A percentile compares a stretch with the other conserved stretches of the same genome.
Evolutionary conservation across 192 early-diverging fungal species (phyloP).

Genomic region (Mortierella alpina): DNA sequence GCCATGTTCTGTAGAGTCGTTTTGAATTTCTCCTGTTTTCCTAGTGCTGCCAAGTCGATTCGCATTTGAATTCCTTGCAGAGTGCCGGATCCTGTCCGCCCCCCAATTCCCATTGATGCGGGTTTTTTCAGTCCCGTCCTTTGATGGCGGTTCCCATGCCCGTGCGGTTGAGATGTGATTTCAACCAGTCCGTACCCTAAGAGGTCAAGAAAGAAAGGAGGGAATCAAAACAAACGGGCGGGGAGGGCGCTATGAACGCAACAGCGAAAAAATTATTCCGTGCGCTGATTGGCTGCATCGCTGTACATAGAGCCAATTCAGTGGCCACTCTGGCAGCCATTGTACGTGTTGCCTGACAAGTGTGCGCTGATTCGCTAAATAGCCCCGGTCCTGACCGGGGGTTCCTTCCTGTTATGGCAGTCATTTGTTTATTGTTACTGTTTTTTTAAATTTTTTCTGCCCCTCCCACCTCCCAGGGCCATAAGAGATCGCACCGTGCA

Average conservation of each 20-base stretch:
- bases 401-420: conserved; percentile 11
- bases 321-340: not conserved
- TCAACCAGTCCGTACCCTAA: conserved; percentile 44
- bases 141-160: no score
- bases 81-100: not conserved
- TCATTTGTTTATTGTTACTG: conserved; percentile 4
- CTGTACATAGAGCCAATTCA: not conserved
- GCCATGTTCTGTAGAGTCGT: conserved; percentile 4
- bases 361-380: conserved; percentile 3
- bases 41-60: conserved; percentile 6
- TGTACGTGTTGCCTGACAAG: not conserved
- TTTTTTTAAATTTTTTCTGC: not conserved
- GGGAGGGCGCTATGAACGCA: no score
- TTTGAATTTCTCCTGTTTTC: not conserved
- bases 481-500: conserved; percentile 9
- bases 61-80: not conserved
- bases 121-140: not conserved
- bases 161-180: no score
- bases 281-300: conserved; percentile 8
- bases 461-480: not conserved
- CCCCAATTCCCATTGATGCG: not conserved
- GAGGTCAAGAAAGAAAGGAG: conserved; percentile 57
- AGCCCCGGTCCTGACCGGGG: conserved; percentile 25
- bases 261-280: not conserved
- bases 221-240: conserved; percentile 43